Base-by-base conservation (phyloP, 495 filamentous ascomycete genomes). In the Xylaria palmicola region DNA sequence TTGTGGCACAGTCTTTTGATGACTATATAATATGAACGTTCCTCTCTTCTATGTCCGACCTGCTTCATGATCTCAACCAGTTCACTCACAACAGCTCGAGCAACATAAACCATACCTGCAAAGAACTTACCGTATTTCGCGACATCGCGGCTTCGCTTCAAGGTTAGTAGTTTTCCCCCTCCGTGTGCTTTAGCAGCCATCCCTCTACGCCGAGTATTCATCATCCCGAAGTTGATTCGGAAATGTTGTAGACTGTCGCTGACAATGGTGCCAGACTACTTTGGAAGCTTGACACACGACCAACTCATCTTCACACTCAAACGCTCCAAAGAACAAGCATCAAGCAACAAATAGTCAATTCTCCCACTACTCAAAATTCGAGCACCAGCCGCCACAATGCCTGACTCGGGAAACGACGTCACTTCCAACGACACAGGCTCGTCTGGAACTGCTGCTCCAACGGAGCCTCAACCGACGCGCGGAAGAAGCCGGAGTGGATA, bases 401-500 rank as follows among this genome's bases (percentile, higher is more conserved):
- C 60, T 51, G 60, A 62, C 51, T 56, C 60, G 5, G 39, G 49
- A 37, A 51, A 54, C 50, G 51, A 55, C 32, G 48, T 50, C 27
- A 44, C 52, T 29, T 49, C 60, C 41, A 56, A 48, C 29, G 60
- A 62, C 17, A 51, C 60, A 17, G 52, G 60, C 9, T 56, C 60
- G 3, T 44, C 60, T 20, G 45, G 44, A 32, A 15, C 60, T 24
- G 52, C 32, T 17, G 20, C 44, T 34, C 6, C 60, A 5, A 3
- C 44, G 2, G 60, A 62, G 52, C 27, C 44, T 27, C 59, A 54
- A 9, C 22, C 57, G 26, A 60, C 57, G 1, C 51, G 60, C 19
- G 60, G 60, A n/a, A 41, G 60, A 19, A 62, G 60, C 53, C 41
- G 60, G 27, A 62, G 60, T 37, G 60, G 60, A 47, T 62, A 62